Evolutionary conservation across 441 rosid genomes (phyloP), one percentile per base, ranked within the genome.

Genomic region (Bocquillonia castaneifolia): DNA sequence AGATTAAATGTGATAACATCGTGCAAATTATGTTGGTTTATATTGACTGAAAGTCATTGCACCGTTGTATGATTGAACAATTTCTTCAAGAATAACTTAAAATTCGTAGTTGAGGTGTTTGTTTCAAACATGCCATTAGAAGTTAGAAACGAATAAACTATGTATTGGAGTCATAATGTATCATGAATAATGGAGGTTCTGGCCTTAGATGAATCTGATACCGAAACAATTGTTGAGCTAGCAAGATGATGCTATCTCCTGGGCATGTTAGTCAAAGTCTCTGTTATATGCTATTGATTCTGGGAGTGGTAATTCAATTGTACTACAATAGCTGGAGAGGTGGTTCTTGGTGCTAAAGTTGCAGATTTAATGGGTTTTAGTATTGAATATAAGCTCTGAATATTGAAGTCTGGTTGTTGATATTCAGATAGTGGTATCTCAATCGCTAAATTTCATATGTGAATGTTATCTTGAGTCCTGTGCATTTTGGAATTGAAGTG

Each of bases 101-200:
- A 68, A 36, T 32, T 55, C 40, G 51, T 61, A 15, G 3, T 37
- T 28, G 28, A 59, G 57, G 47, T 15, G 58, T 61, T 61, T 39
- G 61, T 23, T 28, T 61, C 25, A 40, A 69, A n/a, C 53, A 20
- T 40, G 32, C 40, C 17, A 15, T 28, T 23, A 51, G 63, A 39
- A 29, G 59, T n/a, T 61, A 61, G 53, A 53, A 45, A 40, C 28
- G 34, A 61, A 52, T 22, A 34, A 70, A 52, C 45, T 69, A 28
- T 29, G 67, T 53, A 53, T 53, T 52, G 20, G 31, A 42, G 28
- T 61, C 51, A 25, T 1, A 10, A 5, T 1, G 25, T 28, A 40
- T 52, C 26, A 18, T 40, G n/a, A 1, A 20, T 59, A 18, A 47
- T 25, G 57, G 64, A 34, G 22, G 9, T 6, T 55, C 3, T 25